A percentile compares a stretch with the other conserved stretches of the same genome.
Evolutionary conservation across 768 basidiomycete genomes (phyloP).

Genomic region (Tulasnella calospora): DNA sequence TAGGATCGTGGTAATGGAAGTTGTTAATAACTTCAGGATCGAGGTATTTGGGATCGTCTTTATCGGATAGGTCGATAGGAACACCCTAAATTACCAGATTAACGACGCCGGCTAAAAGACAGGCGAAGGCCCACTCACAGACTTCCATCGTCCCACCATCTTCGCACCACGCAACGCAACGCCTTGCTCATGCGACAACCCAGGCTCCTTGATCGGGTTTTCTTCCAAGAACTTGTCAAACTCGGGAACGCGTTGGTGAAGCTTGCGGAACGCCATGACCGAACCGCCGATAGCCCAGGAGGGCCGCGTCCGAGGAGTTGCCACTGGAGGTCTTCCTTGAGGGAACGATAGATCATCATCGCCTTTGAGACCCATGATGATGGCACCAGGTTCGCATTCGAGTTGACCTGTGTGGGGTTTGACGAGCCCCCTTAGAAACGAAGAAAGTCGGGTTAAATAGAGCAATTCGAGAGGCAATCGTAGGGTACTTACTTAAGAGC

Average conservation of each 20-base stretch:
- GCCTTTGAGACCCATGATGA: constrained; percentile 25
- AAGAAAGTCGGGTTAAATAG: neutral
- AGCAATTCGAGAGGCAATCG: neutral
- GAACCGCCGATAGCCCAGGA: constrained; percentile 11
- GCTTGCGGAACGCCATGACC: constrained; percentile 26
- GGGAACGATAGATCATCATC: neutral
- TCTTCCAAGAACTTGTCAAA: constrained; percentile 20
- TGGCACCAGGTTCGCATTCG: constrained; percentile 20
- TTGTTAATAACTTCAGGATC: constrained; percentile 10
- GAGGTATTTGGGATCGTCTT: neutral
- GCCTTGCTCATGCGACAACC: neutral
- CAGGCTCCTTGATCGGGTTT: neutral
- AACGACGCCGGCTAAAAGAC: neutral
- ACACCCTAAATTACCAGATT: constrained; percentile 5
- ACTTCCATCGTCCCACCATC: constrained; percentile 23
- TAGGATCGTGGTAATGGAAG: neutral
- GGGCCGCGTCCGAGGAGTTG: neutral
- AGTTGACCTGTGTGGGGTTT: constrained; percentile 18
- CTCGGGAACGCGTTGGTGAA: constrained; percentile 17
- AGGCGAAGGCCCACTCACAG: neutral
- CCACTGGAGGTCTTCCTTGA: neutral
- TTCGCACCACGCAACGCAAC: constrained; percentile 7
- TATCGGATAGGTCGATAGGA: constrained; percentile 5
- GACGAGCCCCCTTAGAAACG: constrained; percentile 6
- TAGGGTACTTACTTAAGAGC: neutral